Conservation (phyloP, 345 rosid genomes). For the Erucastrum elatum region DNA sequence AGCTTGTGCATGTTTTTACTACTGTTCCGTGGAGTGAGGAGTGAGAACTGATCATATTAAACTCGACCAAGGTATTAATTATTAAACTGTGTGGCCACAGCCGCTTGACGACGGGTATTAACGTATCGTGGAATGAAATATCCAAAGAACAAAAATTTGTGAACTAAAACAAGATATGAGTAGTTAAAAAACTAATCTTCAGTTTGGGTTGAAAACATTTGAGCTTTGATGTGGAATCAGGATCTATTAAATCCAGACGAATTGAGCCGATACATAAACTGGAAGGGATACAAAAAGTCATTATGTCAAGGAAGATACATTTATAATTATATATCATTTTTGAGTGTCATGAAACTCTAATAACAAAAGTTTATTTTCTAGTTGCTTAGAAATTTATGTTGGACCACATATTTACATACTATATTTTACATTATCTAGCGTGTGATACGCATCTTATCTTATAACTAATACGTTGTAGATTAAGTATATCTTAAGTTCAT, state of each 20-base stretch:
- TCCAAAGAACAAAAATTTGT: neutral
- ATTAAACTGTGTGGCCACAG: neutral
- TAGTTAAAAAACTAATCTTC: neutral
- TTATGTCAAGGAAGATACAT: neutral
- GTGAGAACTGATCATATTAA: neutral
- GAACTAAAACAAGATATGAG: neutral
- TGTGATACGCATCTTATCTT: neutral
- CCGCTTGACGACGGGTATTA: neutral
- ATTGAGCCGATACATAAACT: neutral
- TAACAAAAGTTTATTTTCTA: neutral
- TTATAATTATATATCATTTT: neutral
- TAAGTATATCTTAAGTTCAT: neutral
- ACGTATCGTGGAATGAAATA: neutral
- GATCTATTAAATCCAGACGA: neutral
- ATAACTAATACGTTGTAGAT: neutral
- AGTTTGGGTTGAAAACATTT: neutral
- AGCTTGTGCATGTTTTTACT: slow-evolving; percentile 25
- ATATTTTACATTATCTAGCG: neutral
- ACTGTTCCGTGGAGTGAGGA: neutral
- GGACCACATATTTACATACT: neutral
- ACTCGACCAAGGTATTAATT: neutral
- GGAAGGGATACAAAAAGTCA: neutral
- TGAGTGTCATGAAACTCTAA: slow-evolving; percentile 1
- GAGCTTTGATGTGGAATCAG: neutral
- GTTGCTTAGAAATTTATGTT: neutral